A percentile compares a stretch with the other conserved stretches of the same genome.
phyloP scores from a whole-genome alignment of 805 yeast genomes.

The Barnettozyma pratensis region DNA sequence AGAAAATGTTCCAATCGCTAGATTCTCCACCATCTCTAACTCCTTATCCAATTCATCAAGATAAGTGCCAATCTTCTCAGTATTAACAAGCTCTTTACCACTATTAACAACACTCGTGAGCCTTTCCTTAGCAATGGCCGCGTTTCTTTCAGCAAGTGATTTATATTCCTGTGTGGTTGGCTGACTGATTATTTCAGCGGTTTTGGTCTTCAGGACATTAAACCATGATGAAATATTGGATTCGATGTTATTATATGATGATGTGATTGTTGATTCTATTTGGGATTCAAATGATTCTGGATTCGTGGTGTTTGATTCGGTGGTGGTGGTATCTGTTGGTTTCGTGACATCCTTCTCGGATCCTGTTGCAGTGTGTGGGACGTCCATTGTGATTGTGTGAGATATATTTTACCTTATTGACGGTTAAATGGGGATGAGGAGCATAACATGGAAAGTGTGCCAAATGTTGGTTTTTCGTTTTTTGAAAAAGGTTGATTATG shows the following conservation, averaged over 20 bases:
- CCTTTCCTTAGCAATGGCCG: slow-evolving; percentile 14
- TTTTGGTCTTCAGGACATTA: background rate
- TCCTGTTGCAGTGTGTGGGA: background rate
- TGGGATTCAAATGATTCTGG: background rate
- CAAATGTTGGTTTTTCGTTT: no score
- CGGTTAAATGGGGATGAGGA: no score
- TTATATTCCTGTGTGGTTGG: slow-evolving; percentile 20
- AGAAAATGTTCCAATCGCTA: slow-evolving; percentile 55
- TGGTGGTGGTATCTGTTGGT: background rate
- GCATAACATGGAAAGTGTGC: no score
- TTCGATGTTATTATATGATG: background rate
- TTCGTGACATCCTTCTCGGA: background rate
- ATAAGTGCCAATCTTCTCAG: slow-evolving; percentile 48
- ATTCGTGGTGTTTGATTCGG: background rate
- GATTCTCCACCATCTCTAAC: slow-evolving; percentile 66
- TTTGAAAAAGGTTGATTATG: no score
- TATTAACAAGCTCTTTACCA: slow-evolving; percentile 28
- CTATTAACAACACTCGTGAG: slow-evolving; percentile 31
- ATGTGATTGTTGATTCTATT: background rate
- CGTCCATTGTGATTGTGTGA: background rate
- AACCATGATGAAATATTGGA: background rate
- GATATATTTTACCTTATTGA: background rate
- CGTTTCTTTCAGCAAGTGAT: slow-evolving; percentile 14
- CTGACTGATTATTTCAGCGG: background rate
- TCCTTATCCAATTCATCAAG: slow-evolving; percentile 70